Evolutionary conservation across 1,139 yeast genomes (phyloP).

Genomic region (Saccharomyces hybrid): DNA sequence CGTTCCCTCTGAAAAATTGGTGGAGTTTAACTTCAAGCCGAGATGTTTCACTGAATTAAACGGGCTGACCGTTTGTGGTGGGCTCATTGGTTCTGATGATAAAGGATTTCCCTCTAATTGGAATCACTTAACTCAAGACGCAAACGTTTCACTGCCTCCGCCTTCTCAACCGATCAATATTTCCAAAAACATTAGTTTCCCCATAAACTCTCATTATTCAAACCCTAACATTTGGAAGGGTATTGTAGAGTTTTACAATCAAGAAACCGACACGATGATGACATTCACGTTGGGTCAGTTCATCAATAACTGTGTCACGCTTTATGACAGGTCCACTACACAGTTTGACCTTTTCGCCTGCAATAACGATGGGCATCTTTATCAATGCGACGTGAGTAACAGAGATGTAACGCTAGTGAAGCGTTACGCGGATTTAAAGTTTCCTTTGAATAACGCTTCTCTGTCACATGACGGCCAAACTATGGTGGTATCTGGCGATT

Average conservation of each 20-base stretch:
- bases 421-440: conserved; percentile 39
- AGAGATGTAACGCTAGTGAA: conserved; percentile 37
- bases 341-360: conserved; percentile 57
- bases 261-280: conserved; percentile 39
- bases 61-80: conserved; percentile 63
- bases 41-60: conserved; percentile 59
- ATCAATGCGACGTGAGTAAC: conserved; percentile 51
- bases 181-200: conserved; percentile 21
- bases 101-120: conserved; percentile 27
- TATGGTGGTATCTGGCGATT: conserved; percentile 54
- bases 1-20: conserved; percentile 32
- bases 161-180: conserved; percentile 26
- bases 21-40: conserved; percentile 53
- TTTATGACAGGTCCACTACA: conserved; percentile 28
- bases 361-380: conserved; percentile 71
- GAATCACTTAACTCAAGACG: conserved; percentile 14
- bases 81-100: conserved; percentile 41
- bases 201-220: conserved; percentile 28
- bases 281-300: conserved; percentile 65
- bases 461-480: conserved; percentile 51
- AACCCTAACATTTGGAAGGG: conserved; percentile 44
- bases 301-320: conserved; percentile 74
- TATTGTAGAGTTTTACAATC: conserved; percentile 50
- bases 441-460: conserved; percentile 54
- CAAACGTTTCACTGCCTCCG: conserved; percentile 9